Evolutionary conservation across 1,284 basidiomycete genomes (phyloP), one percentile per base, ranked within the genome.

Genomic region (Tranzscheliella williamsii): DNA sequence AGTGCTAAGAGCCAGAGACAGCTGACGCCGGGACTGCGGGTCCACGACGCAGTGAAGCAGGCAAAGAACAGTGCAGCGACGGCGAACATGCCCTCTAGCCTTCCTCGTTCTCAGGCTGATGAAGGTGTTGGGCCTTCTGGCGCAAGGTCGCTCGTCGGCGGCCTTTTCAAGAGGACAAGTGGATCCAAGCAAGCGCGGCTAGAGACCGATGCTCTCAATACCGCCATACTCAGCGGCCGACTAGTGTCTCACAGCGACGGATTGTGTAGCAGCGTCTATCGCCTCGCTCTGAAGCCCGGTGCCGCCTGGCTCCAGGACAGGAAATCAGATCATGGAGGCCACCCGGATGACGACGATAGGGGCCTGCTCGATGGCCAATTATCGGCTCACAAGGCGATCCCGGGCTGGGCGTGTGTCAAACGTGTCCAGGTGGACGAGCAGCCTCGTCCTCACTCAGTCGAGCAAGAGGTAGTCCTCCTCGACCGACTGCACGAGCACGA

Each of bases 331-430:
- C 11, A 8, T 15, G 8, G 11, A 13, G 11, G 18, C 8, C 11
- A 9, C 12, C 18, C 32, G 9, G 32, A 9, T 9, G 8, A 9
- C 9, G 9, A 9, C 11, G 11, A 34, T 9, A n/a, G n/a, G 9
- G 27, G n/a, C 27, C 41, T 13, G 4, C 15, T 5, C 15, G 15
- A 16, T 17, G 13, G n/a, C 11, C 18, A 3, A 41, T 15, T 1
- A 2, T 22, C 18, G 12, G n/a, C 17, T 29, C 9, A 24, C 21
- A 49, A 41, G 13, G 44, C 54, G 11, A 15, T 58, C 0, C 24
- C 42, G 0, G 50, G 45, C 3, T 62, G 44, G 53, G 4, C 62
- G 2, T 73, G 71, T 39, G 30, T 72, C 39, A 73, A 73, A 27
- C 42, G 70, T 3, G 67, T 70, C 3, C 21, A 40, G 11, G 24